Conservation (phyloP, 495 filamentous ascomycete species). For the Aspergillus affinis region DNA sequence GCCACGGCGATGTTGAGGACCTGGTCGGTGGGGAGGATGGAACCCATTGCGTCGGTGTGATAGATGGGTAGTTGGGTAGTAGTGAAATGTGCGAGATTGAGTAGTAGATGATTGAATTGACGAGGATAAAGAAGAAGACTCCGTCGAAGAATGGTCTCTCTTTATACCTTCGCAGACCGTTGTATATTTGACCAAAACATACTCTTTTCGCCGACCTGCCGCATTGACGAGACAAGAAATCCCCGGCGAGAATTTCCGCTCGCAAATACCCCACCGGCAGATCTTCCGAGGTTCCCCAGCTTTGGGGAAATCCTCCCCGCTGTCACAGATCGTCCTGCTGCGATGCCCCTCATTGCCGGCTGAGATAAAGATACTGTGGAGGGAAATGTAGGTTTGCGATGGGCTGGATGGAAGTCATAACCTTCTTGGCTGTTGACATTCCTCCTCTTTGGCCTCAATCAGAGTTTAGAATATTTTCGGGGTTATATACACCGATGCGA, state of each 20-base stretch:
- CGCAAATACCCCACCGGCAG: neutral
- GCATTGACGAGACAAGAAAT: neutral
- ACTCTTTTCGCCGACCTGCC: neutral
- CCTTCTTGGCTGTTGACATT: too few species aligned
- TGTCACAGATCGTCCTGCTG: too few species aligned
- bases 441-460: too few species aligned
- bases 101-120: neutral
- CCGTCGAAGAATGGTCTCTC: neutral
- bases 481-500: too few species aligned
- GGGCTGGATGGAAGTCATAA: neutral
- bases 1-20: slow-evolving; percentile 38
- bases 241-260: neutral
- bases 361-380: too few species aligned
- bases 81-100: too few species aligned
- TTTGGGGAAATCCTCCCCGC: neutral
- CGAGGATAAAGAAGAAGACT: neutral
- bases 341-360: neutral
- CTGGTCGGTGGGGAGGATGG: neutral
- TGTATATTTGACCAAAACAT: neutral
- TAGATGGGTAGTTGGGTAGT: too few species aligned
- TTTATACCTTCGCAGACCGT: neutral
- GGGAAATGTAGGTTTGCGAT: neutral
- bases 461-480: too few species aligned
- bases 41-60: neutral
- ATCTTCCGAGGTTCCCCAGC: neutral